Conservation (phyloP, 2,329 filamentous ascomycete species). For the Botrytis galanthina region DNA sequence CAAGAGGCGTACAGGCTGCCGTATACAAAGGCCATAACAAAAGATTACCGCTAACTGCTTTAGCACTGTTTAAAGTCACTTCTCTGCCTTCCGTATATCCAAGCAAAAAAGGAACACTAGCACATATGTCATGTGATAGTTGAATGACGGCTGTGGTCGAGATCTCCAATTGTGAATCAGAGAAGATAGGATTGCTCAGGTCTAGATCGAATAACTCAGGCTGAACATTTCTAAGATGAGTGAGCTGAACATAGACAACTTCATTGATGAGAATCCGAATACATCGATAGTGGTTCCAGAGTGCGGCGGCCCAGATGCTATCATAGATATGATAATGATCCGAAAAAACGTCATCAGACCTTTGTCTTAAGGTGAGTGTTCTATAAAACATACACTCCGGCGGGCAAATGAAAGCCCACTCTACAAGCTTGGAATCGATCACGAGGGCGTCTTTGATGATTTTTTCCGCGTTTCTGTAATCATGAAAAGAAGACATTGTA, state of each 20-base stretch:
- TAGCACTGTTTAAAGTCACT: constrained; percentile 18
- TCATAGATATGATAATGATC: constrained; percentile 34
- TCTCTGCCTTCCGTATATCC: constrained; percentile 22
- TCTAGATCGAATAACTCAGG: constrained; percentile 10
- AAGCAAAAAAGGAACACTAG: constrained; percentile 31
- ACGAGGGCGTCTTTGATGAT: constrained; percentile 24
- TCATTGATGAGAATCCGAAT: constrained; percentile 34
- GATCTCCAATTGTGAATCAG: constrained; percentile 25
- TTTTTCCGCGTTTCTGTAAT: constrained; percentile 29
- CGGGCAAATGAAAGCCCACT: constrained; percentile 25
- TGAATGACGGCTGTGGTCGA: constrained; percentile 26
- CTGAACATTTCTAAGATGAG: constrained; percentile 24
- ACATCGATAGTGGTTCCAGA: constrained; percentile 35
- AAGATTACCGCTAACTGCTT: constrained; percentile 30
- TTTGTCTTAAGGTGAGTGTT: constrained; percentile 24
- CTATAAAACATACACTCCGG: constrained; percentile 25
- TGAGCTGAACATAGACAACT: constrained; percentile 30
- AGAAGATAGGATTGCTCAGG: constrained; percentile 17
- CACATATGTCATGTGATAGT: constrained; percentile 33
- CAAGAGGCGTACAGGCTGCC: constrained; percentile 27
- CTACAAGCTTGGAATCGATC: constrained; percentile 29
- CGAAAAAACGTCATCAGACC: constrained; percentile 30
- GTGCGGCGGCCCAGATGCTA: constrained; percentile 30
- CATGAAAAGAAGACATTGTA: constrained; percentile 30
- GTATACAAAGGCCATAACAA: constrained; percentile 34